phyloP scores from a whole-genome alignment of 106 monocot species.

The Amphibolis antarctica region DNA sequence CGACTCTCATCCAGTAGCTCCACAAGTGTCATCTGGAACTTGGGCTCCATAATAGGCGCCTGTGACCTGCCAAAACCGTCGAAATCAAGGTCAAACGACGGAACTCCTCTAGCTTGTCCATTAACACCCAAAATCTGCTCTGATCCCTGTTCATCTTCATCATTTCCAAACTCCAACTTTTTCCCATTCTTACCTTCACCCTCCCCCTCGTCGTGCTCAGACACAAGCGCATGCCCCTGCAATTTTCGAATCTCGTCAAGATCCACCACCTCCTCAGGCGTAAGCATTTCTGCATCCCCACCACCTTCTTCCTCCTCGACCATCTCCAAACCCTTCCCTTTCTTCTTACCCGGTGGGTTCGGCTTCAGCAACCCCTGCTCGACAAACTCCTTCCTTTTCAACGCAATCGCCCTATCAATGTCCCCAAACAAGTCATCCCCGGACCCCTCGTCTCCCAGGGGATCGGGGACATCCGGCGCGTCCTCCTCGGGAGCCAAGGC shows the following conservation, averaged over 20 bases:
- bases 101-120: background rate
- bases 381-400: constrained; percentile 70
- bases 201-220: constrained; percentile 19
- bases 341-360: constrained; percentile 23
- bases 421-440: constrained; percentile 66
- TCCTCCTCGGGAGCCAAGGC: constrained; percentile 39
- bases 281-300: constrained; percentile 41
- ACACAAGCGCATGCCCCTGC: constrained; percentile 33
- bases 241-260: constrained; percentile 71
- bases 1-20: constrained; percentile 86
- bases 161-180: constrained; percentile 9
- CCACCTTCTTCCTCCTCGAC: background rate
- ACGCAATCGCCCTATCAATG: constrained; percentile 69
- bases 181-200: constrained; percentile 3
- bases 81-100: constrained; percentile 50
- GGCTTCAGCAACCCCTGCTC: constrained; percentile 46
- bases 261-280: constrained; percentile 64
- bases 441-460: background rate
- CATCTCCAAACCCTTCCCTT: constrained; percentile 4
- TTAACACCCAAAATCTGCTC: background rate
- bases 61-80: constrained; percentile 30
- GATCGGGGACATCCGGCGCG: constrained; percentile 3
- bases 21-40: constrained; percentile 62
- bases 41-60: constrained; percentile 43
- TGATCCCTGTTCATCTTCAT: constrained; percentile 4